Evolutionary conservation across 139 green algal genomes (phyloP).

Genomic region (Tetraselmis striata): DNA sequence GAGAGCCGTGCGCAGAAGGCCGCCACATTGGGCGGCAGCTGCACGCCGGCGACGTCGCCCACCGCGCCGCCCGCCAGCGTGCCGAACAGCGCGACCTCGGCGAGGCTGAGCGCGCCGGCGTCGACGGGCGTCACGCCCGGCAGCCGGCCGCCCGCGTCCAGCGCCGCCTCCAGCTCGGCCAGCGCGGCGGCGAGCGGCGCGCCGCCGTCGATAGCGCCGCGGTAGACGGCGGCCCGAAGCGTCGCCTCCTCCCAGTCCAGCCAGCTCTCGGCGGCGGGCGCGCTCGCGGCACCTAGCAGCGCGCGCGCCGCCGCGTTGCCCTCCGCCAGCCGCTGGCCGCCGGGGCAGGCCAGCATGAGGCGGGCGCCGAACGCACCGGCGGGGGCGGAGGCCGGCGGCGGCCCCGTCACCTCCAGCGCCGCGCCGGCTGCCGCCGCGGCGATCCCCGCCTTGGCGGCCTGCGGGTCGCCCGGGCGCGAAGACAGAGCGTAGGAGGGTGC

Average conservation of each 20-base stretch:
- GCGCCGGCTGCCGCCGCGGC: constrained; percentile 23
- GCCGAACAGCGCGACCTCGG: constrained; percentile 43
- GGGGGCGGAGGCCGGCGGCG: background rate
- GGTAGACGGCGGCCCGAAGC: constrained; percentile 37
- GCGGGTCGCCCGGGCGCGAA: constrained; percentile 38
- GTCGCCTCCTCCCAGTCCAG: constrained; percentile 52
- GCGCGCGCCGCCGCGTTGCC: background rate
- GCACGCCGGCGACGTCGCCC: background rate
- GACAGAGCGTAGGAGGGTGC: constrained; percentile 17
- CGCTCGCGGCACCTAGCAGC: background rate
- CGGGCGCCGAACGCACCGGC: background rate
- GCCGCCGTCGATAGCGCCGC: constrained; percentile 1
- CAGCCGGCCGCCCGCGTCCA: constrained; percentile 7
- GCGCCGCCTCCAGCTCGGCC: constrained; percentile 19
- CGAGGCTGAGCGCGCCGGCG: constrained; percentile 25
- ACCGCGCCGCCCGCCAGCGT: constrained; percentile 10
- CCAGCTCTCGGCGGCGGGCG: constrained; percentile 30
- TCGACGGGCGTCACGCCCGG: constrained; percentile 8
- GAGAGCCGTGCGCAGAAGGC: background rate
- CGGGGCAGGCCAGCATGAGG: background rate
- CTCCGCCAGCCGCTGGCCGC: constrained; percentile 34
- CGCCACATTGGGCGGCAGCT: background rate
- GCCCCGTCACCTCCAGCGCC: background rate
- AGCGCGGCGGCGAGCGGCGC: constrained; percentile 22
- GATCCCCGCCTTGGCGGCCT: constrained; percentile 46